Conservation (phyloP, 75 land plant species). For the Sequoiadendron giganteum region DNA sequence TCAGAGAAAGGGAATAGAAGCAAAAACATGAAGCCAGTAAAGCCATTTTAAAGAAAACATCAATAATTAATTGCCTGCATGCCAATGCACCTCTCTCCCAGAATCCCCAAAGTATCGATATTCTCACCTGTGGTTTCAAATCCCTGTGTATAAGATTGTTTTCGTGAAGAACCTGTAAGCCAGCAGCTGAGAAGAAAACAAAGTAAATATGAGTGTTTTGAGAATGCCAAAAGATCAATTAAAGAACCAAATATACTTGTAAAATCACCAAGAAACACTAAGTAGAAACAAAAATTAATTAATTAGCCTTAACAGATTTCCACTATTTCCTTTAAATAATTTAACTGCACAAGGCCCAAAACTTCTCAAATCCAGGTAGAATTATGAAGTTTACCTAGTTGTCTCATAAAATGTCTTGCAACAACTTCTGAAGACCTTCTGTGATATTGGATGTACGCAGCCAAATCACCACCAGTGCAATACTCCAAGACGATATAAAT, state of each 20-base stretch:
- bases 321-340: not conserved
- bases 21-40: not conserved
- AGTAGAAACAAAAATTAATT: not conserved
- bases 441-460: conserved; percentile 69
- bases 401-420: conserved; percentile 91
- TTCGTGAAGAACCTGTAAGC: conserved; percentile 83
- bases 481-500: conserved; percentile 85
- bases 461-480: conserved; percentile 94
- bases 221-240: not conserved
- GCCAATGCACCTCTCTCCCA: not conserved
- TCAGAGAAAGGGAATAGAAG: not conserved
- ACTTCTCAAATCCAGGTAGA: not conserved
- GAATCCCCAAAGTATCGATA: not conserved
- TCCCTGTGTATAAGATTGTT: conserved; percentile 95
- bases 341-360: not conserved
- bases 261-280: not conserved
- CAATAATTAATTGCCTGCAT: not conserved
- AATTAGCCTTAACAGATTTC: not conserved
- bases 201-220: not conserved
- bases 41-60: not conserved
- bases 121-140: conserved; percentile 81
- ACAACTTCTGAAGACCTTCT: conserved; percentile 73
- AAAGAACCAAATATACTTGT: not conserved
- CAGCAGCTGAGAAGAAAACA: conserved; percentile 58
- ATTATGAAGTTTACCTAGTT: conserved; percentile 57